These are phyloP conservation scores for Pseudopyrenochaeta lycopersici DNA, from an alignment of 2,329 filamentous ascomycete species.

Conservation along the genomic window DNA sequence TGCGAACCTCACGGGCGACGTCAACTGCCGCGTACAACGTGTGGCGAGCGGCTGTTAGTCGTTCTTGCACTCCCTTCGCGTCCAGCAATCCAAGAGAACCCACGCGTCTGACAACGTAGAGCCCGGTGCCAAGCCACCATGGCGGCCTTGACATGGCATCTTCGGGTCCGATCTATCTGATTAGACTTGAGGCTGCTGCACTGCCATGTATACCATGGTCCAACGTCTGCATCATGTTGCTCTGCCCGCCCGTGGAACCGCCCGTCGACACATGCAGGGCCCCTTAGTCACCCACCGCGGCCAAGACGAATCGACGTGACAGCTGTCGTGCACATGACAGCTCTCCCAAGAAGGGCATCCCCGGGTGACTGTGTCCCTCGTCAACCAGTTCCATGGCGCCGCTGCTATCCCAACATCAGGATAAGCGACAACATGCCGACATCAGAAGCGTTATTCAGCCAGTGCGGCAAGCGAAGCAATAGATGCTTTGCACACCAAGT, in stretches of 20 bases:
- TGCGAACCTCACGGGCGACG: conserved; percentile 12
- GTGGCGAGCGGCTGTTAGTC: conserved; percentile 11
- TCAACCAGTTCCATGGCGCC: too few relatives aligned
- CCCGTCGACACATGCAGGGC: conserved; percentile 23
- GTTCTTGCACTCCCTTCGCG: background rate
- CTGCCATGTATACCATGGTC: background rate
- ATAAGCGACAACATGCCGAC: too few relatives aligned
- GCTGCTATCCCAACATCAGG: too few relatives aligned
- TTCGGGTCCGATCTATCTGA: background rate
- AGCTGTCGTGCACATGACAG: conserved; percentile 4
- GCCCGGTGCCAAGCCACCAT: conserved; percentile 3
- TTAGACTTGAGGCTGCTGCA: too few relatives aligned
- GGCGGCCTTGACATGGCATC: background rate
- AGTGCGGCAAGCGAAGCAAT: too few relatives aligned
- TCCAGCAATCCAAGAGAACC: conserved; percentile 1
- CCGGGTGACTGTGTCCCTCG: too few relatives aligned
- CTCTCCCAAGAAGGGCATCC: too few relatives aligned
- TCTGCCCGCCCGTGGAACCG: background rate
- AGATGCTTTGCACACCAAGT: too few relatives aligned
- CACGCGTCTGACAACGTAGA: conserved; percentile 14
- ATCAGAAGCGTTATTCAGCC: too few relatives aligned
- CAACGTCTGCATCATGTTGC: background rate
- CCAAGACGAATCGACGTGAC: conserved; percentile 2
- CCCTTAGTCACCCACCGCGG: conserved; percentile 2
- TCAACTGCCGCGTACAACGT: conserved; percentile 35